A percentile compares a stretch with the other conserved stretches of the same genome.
These are phyloP conservation scores for Suillus paluster DNA, from an alignment of 768 basidiomycete species.

Conservation along the genomic window DNA sequence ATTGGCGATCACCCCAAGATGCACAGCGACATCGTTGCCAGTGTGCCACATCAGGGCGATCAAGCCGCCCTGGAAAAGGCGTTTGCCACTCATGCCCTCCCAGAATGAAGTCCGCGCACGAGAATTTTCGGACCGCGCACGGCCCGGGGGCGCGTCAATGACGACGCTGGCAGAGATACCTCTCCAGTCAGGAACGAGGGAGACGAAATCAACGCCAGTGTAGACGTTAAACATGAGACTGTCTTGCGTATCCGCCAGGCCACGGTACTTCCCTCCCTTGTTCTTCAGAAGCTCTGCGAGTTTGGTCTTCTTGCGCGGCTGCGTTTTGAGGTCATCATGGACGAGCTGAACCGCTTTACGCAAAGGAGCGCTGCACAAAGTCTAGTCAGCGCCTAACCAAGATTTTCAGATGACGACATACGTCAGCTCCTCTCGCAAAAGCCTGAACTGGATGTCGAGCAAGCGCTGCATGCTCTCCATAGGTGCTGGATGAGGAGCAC, in stretches of 20 bases:
- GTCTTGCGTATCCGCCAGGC: slow-evolving; percentile 44
- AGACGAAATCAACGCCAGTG: slow-evolving; percentile 52
- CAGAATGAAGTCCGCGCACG: slow-evolving; percentile 56
- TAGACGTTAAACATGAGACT: slow-evolving; percentile 67
- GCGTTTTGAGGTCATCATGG: slow-evolving; percentile 44
- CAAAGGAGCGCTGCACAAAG: slow-evolving; percentile 50
- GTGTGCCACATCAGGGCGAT: slow-evolving; percentile 61
- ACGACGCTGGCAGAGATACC: slow-evolving; percentile 53
- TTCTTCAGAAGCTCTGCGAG: slow-evolving; percentile 52
- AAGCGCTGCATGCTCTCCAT: slow-evolving; percentile 63
- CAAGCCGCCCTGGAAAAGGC: slow-evolving; percentile 64
- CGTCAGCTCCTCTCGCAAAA: slow-evolving; percentile 75
- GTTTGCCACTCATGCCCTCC: slow-evolving; percentile 62
- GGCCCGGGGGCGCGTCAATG: slow-evolving; percentile 59
- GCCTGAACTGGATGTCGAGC: slow-evolving; percentile 75
- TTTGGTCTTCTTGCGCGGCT: slow-evolving; percentile 34
- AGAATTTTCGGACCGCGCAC: slow-evolving; percentile 46
- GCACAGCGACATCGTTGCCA: slow-evolving; percentile 39
- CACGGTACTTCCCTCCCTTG: slow-evolving; percentile 63
- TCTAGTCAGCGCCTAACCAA: not conserved
- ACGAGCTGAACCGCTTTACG: slow-evolving; percentile 55
- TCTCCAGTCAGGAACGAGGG: slow-evolving; percentile 52
- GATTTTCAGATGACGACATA: slow-evolving; percentile 32
- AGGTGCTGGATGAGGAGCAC: slow-evolving; percentile 66
- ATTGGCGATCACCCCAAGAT: slow-evolving; percentile 58